A percentile compares a stretch with the other conserved stretches of the same genome.
phyloP scores from a whole-genome alignment of 192 early-diverging fungal species.

The Coemansia sp. region DNA sequence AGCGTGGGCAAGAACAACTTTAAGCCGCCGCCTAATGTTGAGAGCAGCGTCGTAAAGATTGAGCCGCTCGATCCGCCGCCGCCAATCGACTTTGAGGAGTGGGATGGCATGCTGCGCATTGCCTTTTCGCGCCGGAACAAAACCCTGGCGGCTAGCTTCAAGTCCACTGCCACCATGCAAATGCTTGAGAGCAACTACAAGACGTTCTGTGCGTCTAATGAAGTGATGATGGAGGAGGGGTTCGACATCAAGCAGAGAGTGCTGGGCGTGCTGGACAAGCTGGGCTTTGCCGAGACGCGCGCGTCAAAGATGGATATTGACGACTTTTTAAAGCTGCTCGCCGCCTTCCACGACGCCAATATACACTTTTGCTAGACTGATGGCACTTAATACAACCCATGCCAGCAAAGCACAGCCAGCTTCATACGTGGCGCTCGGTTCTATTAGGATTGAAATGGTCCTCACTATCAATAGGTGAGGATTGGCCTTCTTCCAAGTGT shows the following conservation, averaged over 20 bases:
- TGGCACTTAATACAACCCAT: neutral
- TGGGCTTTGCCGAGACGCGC: constrained; percentile 69
- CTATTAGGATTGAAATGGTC: too few relatives aligned
- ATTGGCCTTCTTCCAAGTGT: too few relatives aligned
- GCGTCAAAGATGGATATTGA: constrained; percentile 92
- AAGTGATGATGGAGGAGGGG: constrained; percentile 73
- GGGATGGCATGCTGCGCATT: constrained; percentile 94
- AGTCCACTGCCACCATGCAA: constrained; percentile 77
- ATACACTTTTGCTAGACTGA: constrained; percentile 79
- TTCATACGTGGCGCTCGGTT: too few relatives aligned
- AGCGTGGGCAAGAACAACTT: constrained; percentile 99
- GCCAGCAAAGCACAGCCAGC: neutral
- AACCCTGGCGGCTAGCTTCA: constrained; percentile 88
- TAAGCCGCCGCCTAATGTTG: constrained; percentile 94
- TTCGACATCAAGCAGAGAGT: constrained; percentile 87
- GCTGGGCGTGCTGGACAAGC: constrained; percentile 66
- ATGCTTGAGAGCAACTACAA: constrained; percentile 97
- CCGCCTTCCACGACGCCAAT: constrained; percentile 84
- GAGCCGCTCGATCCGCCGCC: constrained; percentile 94
- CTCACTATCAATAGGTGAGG: too few relatives aligned
- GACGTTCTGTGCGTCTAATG: constrained; percentile 81
- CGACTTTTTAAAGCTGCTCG: constrained; percentile 88
- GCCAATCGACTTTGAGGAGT: constrained; percentile 91
- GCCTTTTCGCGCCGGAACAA: constrained; percentile 94
- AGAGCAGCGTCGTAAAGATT: constrained; percentile 91